Evolutionary conservation across 306 rosid genomes (phyloP), one percentile per base, ranked within the genome.

Genomic region (Pterocarpus macrocarpus): DNA sequence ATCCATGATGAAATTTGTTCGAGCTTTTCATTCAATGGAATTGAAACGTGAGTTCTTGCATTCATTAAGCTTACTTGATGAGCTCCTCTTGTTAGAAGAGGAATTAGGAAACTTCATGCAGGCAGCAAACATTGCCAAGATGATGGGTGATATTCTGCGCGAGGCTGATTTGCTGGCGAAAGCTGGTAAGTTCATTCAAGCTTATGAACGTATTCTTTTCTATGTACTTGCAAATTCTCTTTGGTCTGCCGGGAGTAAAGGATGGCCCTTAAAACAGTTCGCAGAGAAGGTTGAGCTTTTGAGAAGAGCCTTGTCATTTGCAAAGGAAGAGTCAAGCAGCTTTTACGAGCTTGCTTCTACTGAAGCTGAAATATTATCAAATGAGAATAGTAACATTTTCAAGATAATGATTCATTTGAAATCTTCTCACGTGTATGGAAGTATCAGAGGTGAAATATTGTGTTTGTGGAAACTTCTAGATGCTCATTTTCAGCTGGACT

Each of bases 1-100:
- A 71, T 85, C 90, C 33, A 91, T 94, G 98, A 83, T 91, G 94
- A 90, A 82, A 59, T 90, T 87, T 87, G 92, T 94, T 50, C 84
- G 83, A 82, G 94, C 91, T 65, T 94, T 94, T 81, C 82, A 64
- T 49, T 80, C 97, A 0, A 73, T 88, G 39, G 86, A 81, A 62
- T 75, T 64, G 72, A 89, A 84, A 83, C 92, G 93, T 13, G 64
- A 73, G 64, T 94, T 94, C 86, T 89, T 94, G 83, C 78, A 28
- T 44, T 67, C 87, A 2, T 5, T 59, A 30, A 77, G 76, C 71
- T 85, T 90, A 63, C 81, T 94, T 10, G 87, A 88, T 59, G 94
- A 94, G 67, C 93, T 91, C 10, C 80, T 90, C 68, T 71, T 79
- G 69, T 70, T 94, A 79, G 97, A 94, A 79, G 94, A 89, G 74